Percentiles rank a stretch among this genome's conserved stretches.
Conservation (phyloP, 179 eudicot species). For the Silene noctiflora region DNA sequence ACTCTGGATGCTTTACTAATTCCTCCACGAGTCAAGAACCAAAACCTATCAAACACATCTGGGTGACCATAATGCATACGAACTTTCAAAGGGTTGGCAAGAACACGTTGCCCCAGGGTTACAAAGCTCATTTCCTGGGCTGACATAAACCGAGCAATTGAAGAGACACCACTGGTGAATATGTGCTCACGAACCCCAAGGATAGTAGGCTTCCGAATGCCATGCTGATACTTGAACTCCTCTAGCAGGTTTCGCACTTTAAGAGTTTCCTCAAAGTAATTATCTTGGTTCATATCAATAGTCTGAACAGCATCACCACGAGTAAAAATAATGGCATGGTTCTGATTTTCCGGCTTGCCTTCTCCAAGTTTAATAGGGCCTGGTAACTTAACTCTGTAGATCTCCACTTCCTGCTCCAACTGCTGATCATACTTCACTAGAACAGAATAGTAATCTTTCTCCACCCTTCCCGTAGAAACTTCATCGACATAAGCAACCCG, state of each 20-base stretch:
- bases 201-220: slow-evolving; percentile 84
- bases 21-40: slow-evolving; percentile 91
- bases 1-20: slow-evolving; percentile 88
- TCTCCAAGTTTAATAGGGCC: slow-evolving; percentile 92
- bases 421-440: slow-evolving; percentile 83
- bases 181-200: slow-evolving; percentile 92
- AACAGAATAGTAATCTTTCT: slow-evolving; percentile 69
- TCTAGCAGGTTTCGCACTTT: slow-evolving; percentile 82
- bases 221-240: slow-evolving; percentile 62
- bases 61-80: slow-evolving; percentile 98
- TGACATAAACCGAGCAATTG: slow-evolving; percentile 96
- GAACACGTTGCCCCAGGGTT: slow-evolving; percentile 90
- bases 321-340: slow-evolving; percentile 89
- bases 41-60: slow-evolving; percentile 88
- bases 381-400: slow-evolving; percentile 78
- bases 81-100: slow-evolving; percentile 85
- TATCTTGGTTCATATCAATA: slow-evolving; percentile 94
- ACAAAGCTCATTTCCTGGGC: slow-evolving; percentile 94
- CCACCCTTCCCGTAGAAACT: slow-evolving; percentile 57
- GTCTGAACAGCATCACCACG: slow-evolving; percentile 96
- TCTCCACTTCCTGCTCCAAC: slow-evolving; percentile 74
- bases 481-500: slow-evolving; percentile 93
- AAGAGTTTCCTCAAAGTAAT: slow-evolving; percentile 87
- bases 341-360: slow-evolving; percentile 97
- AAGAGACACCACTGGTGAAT: slow-evolving; percentile 88